Percentiles rank a stretch among this genome's conserved stretches.
phyloP scores from a whole-genome alignment of 495 filamentous ascomycete species.

The Penicillium cosmopolitanum region DNA sequence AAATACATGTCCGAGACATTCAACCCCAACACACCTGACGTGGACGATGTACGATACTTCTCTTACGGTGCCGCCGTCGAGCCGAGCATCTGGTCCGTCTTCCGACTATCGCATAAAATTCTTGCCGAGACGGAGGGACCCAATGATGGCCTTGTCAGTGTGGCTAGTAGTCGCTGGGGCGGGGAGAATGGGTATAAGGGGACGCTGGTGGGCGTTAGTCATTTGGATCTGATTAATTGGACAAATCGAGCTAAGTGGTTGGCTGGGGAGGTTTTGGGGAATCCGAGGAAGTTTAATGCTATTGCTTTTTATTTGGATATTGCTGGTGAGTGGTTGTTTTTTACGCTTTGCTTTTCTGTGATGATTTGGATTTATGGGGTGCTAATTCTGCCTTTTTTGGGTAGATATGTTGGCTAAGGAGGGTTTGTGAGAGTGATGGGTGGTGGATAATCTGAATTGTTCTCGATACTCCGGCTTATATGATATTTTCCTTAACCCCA shows the following conservation, averaged over 20 bases:
- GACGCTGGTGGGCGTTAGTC: slow-evolving; percentile 83
- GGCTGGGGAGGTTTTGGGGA: slow-evolving; percentile 67
- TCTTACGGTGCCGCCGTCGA: slow-evolving; percentile 83
- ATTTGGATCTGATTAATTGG: slow-evolving; percentile 97
- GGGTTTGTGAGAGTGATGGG: slow-evolving; percentile 4
- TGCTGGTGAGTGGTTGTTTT: slow-evolving; percentile 52
- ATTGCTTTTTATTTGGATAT: slow-evolving; percentile 95
- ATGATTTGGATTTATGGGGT: neutral
- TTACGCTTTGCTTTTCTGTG: neutral
- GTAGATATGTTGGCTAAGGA: slow-evolving; percentile 22
- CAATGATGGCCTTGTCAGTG: slow-evolving; percentile 94
- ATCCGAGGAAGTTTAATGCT: slow-evolving; percentile 84
- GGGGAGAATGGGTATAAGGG: slow-evolving; percentile 72
- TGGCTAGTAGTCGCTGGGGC: slow-evolving; percentile 86
- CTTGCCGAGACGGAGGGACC: slow-evolving; percentile 73
- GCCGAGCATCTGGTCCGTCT: slow-evolving; percentile 70
- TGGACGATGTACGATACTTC: slow-evolving; percentile 79
- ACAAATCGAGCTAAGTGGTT: slow-evolving; percentile 80
- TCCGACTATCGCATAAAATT: slow-evolving; percentile 71
- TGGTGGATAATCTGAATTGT: no score
- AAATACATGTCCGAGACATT: slow-evolving; percentile 82
- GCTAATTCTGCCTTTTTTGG: neutral
- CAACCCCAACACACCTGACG: slow-evolving; percentile 78
- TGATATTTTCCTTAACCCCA: no score
- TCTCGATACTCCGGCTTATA: no score